Base-by-base conservation (phyloP, 768 basidiomycete genomes). In the Lactifluus hygrophoroides region DNA sequence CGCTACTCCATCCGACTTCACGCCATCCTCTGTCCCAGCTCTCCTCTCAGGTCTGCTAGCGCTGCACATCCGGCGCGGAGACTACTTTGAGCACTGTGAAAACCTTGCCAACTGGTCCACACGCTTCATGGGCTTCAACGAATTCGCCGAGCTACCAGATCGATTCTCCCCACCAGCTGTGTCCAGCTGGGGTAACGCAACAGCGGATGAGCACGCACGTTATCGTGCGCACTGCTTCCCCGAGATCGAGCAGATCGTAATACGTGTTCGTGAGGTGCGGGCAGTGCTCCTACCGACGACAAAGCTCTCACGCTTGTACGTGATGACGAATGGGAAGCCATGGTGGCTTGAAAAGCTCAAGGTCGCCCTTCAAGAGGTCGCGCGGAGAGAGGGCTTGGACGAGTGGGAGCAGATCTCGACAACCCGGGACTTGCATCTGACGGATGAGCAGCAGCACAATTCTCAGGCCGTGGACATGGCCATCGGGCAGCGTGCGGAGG, bases 301-400 rank as follows among this genome's bases (percentile, higher is more conserved):
- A n/a, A n/a, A n/a, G n/a, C 68, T 81, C 14, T 61, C 68, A 30
- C 63, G 68, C 6, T 53, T 81, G 11, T 81, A 80, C 57, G 67
- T 80, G 58, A 71, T 80, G 68, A 75, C 80, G 53, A 80, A 82
- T 55, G 79, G 70, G 9, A 63, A 67, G n/a, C n/a, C n/a, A n/a
- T n/a, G n/a, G n/a, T n/a, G n/a, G n/a, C n/a, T n/a, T n/a, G n/a
- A n/a, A n/a, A n/a, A n/a, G n/a, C n/a, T n/a, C n/a, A n/a, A n/a
- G n/a, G n/a, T n/a, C n/a, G n/a, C n/a, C n/a, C n/a, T 16, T 54
- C 61, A 35, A 34, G 35, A 32, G 46, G 60, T 48, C 30, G 60
- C 60, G 19, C 23, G 17, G 38, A 38, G 28, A 25, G 37, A 28
- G 21, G 50, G 21, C 57, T 3, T 56, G n/a, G 57, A 69, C 42